Base-by-base conservation (phyloP, 2,329 filamentous ascomycete species). In the Pseudogymnoascus sp. region DNA sequence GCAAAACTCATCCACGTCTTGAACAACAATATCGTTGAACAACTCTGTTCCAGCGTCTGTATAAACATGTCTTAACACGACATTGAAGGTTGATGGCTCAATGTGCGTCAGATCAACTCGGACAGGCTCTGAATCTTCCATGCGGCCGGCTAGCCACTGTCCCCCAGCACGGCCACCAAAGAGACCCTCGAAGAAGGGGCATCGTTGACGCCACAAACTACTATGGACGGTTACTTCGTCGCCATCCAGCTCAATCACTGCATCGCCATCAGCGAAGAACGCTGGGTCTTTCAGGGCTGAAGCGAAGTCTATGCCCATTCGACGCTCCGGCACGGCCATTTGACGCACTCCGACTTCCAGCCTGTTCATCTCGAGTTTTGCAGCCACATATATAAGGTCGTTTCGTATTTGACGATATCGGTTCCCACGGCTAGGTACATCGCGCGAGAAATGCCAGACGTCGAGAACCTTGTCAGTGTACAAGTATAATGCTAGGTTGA, bases 131-230 rank as follows among this genome's bases (percentile, higher is more conserved):
- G 74, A 72, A 33, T 76, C 70, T 65, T 80, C 67, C n/a, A 85
- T 84, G 61, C 92, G 84, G 33, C 83, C 82, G 58, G 86, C 82
- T 19, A 99, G 80, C 94, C 94, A 99, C 68, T 84, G 84, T 0
- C 94, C 94, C 41, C 83, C 82, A 6, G 94, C 91, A 45, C 91
- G 87, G n/a, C 94, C 94, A 68, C 90, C 82, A 74, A 97, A 97
- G 45, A 99, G 80, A 1, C 89, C 90, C 66, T 93, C 81, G 67
- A 99, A 99, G 80, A 97, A 99, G 0, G 91, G 92, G 69, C 92
- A 97, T 67, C 94, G 82, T 69, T 88, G 86, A 67, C 91, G 92
- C 36, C 97, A 74, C 3, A 97, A 75, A 4, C 86, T 80, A 66
- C 91, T 93, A 70, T 99, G 94, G 0, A 89, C 87, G 12, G 79